phyloP scores from a whole-genome alignment of 1,139 yeast species.

The Hansenula lynferdii region DNA sequence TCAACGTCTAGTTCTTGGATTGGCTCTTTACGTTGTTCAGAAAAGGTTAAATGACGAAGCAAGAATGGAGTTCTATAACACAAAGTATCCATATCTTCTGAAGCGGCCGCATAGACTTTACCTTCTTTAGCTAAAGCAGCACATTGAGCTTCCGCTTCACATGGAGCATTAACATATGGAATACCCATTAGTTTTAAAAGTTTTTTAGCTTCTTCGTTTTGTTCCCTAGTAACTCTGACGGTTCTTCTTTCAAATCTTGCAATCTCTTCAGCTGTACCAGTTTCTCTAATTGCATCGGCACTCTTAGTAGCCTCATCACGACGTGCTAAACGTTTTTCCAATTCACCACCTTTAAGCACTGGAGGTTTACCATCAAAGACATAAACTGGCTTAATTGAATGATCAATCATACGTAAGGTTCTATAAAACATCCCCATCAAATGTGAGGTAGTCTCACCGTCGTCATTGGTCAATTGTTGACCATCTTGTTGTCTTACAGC shows the following conservation, averaged over 20 bases:
- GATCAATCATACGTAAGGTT: constrained; percentile 81
- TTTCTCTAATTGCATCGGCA: constrained; percentile 68
- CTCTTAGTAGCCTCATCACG: constrained; percentile 81
- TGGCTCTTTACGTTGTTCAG: constrained; percentile 92
- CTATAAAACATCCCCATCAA: constrained; percentile 94
- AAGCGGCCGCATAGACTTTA: constrained; percentile 93
- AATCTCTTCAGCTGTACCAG: constrained; percentile 75
- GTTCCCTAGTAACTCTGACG: constrained; percentile 83
- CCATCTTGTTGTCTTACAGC: constrained; percentile 98
- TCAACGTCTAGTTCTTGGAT: constrained; percentile 76
- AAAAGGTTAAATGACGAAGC: constrained; percentile 84
- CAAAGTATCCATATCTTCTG: constrained; percentile 98
- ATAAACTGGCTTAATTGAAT: constrained; percentile 92
- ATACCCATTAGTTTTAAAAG: constrained; percentile 87
- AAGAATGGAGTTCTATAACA: constrained; percentile 85
- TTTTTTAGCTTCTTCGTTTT: constrained; percentile 88
- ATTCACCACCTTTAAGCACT: constrained; percentile 85
- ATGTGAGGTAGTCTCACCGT: constrained; percentile 94
- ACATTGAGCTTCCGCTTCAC: constrained; percentile 99
- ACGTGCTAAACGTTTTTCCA: constrained; percentile 76
- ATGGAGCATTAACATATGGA: constrained; percentile 90
- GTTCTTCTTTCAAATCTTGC: constrained; percentile 80
- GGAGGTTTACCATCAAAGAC: constrained; percentile 95
- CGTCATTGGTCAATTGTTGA: constrained; percentile 81
- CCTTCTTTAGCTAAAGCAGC: constrained; percentile 88